These are phyloP conservation scores for Curvularia sp. DNA, from an alignment of 2,329 filamentous ascomycete genomes.

Conservation along the genomic window DNA sequence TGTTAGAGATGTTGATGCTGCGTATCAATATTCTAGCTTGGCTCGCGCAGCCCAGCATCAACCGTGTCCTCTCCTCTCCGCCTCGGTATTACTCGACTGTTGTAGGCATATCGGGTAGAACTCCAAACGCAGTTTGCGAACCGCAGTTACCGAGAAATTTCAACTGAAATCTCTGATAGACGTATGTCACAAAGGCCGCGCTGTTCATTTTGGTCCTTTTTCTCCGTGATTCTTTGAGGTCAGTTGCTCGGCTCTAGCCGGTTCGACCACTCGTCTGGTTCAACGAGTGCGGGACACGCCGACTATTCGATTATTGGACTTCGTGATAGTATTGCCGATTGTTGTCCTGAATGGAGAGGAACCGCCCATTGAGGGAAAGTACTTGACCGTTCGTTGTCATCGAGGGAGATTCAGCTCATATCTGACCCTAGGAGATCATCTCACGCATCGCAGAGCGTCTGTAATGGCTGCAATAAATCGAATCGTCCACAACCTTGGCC, in stretches of 20 bases:
- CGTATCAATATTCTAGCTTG: neutral
- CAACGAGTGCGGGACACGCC: neutral
- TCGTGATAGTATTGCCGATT: neutral
- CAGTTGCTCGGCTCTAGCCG: neutral
- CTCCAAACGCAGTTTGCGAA: neutral
- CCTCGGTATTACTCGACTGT: neutral
- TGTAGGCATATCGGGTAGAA: neutral
- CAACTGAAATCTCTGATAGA: neutral
- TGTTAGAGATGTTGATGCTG: neutral
- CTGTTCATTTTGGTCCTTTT: neutral
- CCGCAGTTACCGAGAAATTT: neutral
- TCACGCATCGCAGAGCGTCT: neutral
- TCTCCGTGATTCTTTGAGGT: neutral
- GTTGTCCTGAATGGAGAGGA: neutral
- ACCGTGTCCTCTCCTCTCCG: neutral
- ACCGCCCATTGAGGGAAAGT: neutral
- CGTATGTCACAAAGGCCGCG: neutral
- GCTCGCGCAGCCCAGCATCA: neutral
- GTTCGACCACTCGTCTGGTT: too few relatives aligned
- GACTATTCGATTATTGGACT: neutral
- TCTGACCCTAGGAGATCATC: neutral
- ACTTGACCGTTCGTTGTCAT: neutral
- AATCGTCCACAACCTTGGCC: neutral
- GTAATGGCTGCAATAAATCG: neutral
- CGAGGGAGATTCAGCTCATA: neutral